Conservation (phyloP, 805 yeast genomes). For the Candida multigemmis region DNA sequence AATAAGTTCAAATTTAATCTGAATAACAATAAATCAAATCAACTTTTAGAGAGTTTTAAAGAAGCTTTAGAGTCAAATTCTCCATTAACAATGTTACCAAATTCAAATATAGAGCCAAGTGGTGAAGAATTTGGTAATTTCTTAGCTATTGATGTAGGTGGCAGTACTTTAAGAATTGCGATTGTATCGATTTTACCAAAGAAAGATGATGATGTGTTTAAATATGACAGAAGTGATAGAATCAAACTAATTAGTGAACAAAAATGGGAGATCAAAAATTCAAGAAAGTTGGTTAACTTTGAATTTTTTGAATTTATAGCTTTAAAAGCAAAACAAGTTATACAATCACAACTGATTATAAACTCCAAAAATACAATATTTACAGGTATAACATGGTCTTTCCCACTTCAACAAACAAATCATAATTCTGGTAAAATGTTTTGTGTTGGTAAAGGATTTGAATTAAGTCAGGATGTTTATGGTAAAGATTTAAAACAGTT, state of each 20-base stretch:
- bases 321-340: constrained; percentile 17
- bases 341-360: constrained; percentile 11
- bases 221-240: constrained; percentile 10
- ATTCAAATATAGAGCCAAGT: constrained; percentile 25
- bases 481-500: constrained; percentile 32
- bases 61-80: constrained; percentile 18
- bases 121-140: constrained; percentile 28
- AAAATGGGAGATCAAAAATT: constrained; percentile 30
- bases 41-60: constrained; percentile 15
- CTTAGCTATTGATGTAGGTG: constrained; percentile 48
- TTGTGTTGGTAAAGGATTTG: constrained; percentile 57
- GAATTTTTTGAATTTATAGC: constrained; percentile 38
- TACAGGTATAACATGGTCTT: constrained; percentile 49
- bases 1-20: constrained; percentile 2
- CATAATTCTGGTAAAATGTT: constrained; percentile 37
- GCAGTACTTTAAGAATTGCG: constrained; percentile 41
- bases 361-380: constrained; percentile 10
- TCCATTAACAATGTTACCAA: constrained; percentile 30
- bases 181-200: constrained; percentile 19
- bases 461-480: constrained; percentile 31
- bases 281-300: constrained; percentile 28
- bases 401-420: constrained; percentile 37
- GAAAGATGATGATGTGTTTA: background rate
- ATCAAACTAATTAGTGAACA: constrained; percentile 18
- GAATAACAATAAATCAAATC: constrained; percentile 10